phyloP scores from a whole-genome alignment of 768 basidiomycete genomes.

The Gelatoporia subvermispora region DNA sequence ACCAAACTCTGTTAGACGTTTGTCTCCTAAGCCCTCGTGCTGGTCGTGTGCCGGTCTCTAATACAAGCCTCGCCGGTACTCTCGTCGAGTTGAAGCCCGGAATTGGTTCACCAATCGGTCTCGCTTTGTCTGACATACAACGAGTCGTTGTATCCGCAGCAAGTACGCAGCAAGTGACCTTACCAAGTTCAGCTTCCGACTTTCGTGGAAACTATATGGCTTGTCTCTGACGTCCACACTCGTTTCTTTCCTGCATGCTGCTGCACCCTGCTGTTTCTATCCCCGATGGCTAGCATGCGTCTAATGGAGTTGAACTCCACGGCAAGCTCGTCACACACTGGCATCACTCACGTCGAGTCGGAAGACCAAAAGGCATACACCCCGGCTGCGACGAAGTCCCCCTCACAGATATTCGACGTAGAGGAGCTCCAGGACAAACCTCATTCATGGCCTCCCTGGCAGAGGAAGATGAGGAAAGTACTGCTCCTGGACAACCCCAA shows the following conservation, averaged over 20 bases:
- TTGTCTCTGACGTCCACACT: too few relatives aligned
- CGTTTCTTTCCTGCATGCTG: neutral
- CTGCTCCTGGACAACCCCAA: constrained; percentile 14
- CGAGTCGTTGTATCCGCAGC: too few relatives aligned
- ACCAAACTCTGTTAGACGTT: too few relatives aligned
- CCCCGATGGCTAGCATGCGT: neutral
- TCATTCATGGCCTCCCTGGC: neutral
- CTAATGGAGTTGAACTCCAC: constrained; percentile 1
- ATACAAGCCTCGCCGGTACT: too few relatives aligned
- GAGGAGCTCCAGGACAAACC: constrained; percentile 3
- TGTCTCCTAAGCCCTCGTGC: too few relatives aligned
- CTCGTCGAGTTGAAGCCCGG: too few relatives aligned
- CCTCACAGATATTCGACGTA: constrained; percentile 10
- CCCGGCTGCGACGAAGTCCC: constrained; percentile 3
- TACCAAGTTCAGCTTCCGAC: too few relatives aligned
- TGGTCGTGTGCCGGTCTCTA: too few relatives aligned
- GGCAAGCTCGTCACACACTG: constrained; percentile 5
- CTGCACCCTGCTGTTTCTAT: neutral
- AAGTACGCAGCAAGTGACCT: too few relatives aligned
- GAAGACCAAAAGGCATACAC: neutral
- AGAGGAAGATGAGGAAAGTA: constrained; percentile 1
- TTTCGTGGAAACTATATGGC: too few relatives aligned
- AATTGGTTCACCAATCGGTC: too few relatives aligned
- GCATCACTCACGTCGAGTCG: constrained; percentile 11
- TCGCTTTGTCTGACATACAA: too few relatives aligned